These are phyloP conservation scores for Glycine tomentella DNA, from an alignment of 306 rosid species.

Conservation along the genomic window DNA sequence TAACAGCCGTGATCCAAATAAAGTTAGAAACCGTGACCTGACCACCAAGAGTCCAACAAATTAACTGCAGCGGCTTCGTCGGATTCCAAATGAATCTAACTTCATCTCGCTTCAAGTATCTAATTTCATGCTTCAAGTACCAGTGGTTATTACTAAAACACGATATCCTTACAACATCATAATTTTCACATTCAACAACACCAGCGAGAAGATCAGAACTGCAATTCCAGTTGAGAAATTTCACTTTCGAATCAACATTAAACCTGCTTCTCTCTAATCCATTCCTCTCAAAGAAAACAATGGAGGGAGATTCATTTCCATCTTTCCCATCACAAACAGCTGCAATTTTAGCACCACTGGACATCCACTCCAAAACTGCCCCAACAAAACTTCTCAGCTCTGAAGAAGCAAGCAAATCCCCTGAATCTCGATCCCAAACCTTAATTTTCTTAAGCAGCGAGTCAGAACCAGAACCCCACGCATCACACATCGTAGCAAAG, in stretches of 20 bases:
- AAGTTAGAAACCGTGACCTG: constrained; percentile 73
- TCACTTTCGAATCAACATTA: constrained; percentile 56
- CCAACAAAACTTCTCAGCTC: constrained; percentile 72
- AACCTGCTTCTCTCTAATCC: constrained; percentile 87
- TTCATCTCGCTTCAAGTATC: no score
- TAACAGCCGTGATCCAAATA: constrained; percentile 83
- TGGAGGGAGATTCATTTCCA: constrained; percentile 67
- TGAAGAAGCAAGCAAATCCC: constrained; percentile 74
- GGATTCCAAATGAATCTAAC: constrained; percentile 87
- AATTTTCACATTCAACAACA: constrained; percentile 69
- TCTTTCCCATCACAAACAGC: constrained; percentile 71
- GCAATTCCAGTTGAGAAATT: constrained; percentile 87
- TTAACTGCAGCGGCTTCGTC: constrained; percentile 71
- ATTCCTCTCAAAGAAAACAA: constrained; percentile 93
- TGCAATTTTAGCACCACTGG: constrained; percentile 95
- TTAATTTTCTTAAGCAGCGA: constrained; percentile 64
- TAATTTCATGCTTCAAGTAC: no score
- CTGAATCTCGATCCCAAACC: constrained; percentile 93
- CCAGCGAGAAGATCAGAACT: constrained; percentile 98
- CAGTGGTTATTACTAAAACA: no score
- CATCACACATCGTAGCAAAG: constrained; percentile 70
- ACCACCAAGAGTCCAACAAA: constrained; percentile 92
- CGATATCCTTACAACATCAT: constrained; percentile 85
- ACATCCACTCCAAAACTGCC: constrained; percentile 91
- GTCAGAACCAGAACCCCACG: constrained; percentile 32